A percentile compares a stretch with the other conserved stretches of the same genome.
phyloP scores from a whole-genome alignment of 257 asterid genomes.

The Solanum pennellii region DNA sequence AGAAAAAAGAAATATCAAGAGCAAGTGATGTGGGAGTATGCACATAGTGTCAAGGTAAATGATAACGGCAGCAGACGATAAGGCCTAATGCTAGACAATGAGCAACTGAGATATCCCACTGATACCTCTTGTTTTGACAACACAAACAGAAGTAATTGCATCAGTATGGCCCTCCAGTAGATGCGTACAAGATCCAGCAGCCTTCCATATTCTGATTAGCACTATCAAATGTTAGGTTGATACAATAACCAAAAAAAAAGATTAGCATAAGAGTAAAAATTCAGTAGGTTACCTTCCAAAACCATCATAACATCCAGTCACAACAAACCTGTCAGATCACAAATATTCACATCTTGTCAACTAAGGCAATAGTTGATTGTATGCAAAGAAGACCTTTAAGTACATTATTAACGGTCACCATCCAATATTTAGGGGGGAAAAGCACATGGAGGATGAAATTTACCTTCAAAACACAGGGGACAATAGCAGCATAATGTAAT shows the following conservation, averaged over 20 bases:
- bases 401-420: not conserved
- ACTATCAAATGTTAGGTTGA: not conserved
- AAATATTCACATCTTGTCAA: constrained; percentile 4
- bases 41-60: not conserved
- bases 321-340: constrained; percentile 46
- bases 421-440: not conserved
- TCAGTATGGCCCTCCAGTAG: constrained; percentile 77
- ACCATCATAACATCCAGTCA: constrained; percentile 94
- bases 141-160: constrained; percentile 73
- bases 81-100: not conserved
- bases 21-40: not conserved
- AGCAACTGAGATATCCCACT: not conserved
- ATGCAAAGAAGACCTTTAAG: not conserved
- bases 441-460: not conserved
- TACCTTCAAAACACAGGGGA: not conserved
- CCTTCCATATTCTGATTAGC: constrained; percentile 66
- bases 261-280: not conserved
- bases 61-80: not conserved
- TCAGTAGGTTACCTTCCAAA: constrained; percentile 61
- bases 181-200: constrained; percentile 73
- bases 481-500: not conserved
- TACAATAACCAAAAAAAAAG: not conserved
- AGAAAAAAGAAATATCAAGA: not conserved
- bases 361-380: not conserved
- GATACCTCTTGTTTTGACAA: constrained; percentile 50